Evolutionary conservation across 1,284 basidiomycete species (phyloP).

Genomic region (Tylopilus sp.): DNA sequence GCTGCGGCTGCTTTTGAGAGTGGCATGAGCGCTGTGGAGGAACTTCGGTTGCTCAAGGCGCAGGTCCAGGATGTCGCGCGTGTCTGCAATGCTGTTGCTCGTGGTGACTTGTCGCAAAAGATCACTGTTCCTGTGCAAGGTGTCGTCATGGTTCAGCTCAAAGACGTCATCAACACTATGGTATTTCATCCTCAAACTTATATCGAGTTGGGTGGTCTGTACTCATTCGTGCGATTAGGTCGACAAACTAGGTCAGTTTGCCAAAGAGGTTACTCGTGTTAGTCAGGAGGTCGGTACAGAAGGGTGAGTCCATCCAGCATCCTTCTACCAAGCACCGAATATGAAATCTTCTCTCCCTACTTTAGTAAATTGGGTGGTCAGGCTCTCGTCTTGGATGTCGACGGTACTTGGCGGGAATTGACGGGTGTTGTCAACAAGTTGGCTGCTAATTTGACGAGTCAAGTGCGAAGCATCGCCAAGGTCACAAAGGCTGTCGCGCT

Average conservation of each 20-base stretch:
- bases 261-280: slow-evolving; percentile 88
- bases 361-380: slow-evolving; percentile 89
- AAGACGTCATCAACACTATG: slow-evolving; percentile 99
- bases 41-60: slow-evolving; percentile 81
- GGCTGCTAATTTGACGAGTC: slow-evolving; percentile 94
- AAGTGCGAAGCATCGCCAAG: slow-evolving; percentile 94
- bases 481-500: slow-evolving; percentile 98
- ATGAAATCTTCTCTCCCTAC: slow-evolving; percentile 5
- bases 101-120: slow-evolving; percentile 95
- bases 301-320: slow-evolving; percentile 60
- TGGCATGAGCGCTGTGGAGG: slow-evolving; percentile 77
- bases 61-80: slow-evolving; percentile 90
- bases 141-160: slow-evolving; percentile 97
- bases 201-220: slow-evolving; percentile 17
- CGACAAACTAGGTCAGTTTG: slow-evolving; percentile 85
- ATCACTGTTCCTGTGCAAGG: slow-evolving; percentile 97
- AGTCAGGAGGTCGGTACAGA: slow-evolving; percentile 94
- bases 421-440: slow-evolving; percentile 93
- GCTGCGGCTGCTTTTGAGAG: slow-evolving; percentile 68
- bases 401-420: slow-evolving; percentile 94
- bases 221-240: slow-evolving; percentile 53
- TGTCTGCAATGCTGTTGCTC: slow-evolving; percentile 96
- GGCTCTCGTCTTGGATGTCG: slow-evolving; percentile 91
- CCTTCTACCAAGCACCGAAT: slow-evolving; percentile 17
- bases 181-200: slow-evolving; percentile 56